A percentile compares a stretch with the other conserved stretches of the same genome.
These are phyloP conservation scores for Phytophthora foliorum DNA, from an alignment of 352 stramenopile genomes.

Conservation along the genomic window DNA sequence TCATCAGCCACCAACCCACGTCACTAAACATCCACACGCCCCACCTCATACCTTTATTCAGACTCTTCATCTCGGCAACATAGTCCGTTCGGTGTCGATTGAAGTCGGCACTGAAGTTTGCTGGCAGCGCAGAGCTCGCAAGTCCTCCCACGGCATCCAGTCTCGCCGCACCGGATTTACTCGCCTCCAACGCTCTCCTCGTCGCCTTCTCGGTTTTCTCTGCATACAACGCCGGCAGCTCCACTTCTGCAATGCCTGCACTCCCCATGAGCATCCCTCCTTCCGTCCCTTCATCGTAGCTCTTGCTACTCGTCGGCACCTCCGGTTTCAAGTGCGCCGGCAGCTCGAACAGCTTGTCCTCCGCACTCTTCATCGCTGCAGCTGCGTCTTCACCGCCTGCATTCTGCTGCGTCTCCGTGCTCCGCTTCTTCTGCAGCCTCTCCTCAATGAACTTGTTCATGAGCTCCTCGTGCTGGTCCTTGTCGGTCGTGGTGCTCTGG, in stretches of 20 bases:
- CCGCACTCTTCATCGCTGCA: conserved; percentile 44
- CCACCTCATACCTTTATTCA: conserved; percentile 58
- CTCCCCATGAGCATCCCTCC: conserved; percentile 82
- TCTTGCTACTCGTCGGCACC: conserved; percentile 43
- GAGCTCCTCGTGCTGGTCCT: conserved; percentile 83
- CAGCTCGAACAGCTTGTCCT: conserved; percentile 77
- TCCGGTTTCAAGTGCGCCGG: conserved; percentile 66
- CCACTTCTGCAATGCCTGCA: conserved; percentile 84
- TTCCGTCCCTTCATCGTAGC: conserved; percentile 51
- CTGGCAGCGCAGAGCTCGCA: conserved; percentile 63
- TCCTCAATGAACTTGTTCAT: conserved; percentile 90
- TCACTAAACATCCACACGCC: neutral
- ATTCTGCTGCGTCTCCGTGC: neutral
- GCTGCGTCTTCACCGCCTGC: neutral
- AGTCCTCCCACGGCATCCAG: conserved; percentile 40
- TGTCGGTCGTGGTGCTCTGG: conserved; percentile 65
- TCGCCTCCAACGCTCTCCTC: conserved; percentile 49
- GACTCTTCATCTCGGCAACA: conserved; percentile 73
- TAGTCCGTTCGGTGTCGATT: conserved; percentile 78
- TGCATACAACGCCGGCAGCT: conserved; percentile 64
- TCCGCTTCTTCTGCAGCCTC: conserved; percentile 61
- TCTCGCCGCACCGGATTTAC: conserved; percentile 6
- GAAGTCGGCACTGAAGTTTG: conserved; percentile 85
- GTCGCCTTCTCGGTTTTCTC: conserved; percentile 67
- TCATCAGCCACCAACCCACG: conserved; percentile 13